These are phyloP conservation scores for Ophiognomonia clavigignenti-juglandacearum DNA, from an alignment of 2,329 filamentous ascomycete genomes.

Conservation along the genomic window DNA sequence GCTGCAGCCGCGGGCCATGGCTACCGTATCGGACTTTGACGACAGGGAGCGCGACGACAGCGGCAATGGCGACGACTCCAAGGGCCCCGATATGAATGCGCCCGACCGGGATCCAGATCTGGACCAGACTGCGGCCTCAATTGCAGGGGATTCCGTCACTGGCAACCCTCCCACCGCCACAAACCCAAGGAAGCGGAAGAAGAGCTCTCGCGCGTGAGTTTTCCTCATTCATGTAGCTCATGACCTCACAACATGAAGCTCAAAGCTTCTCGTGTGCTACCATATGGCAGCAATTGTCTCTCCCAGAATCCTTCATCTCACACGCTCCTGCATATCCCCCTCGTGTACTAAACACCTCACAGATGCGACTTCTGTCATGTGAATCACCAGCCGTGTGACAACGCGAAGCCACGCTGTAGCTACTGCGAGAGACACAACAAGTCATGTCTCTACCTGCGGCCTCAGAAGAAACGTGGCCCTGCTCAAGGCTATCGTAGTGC, in stretches of 20 bases:
- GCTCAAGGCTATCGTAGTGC: conserved; percentile 34
- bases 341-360: conserved; percentile 18
- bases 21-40: conserved; percentile 9
- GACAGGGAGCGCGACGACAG: not conserved
- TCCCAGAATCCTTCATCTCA: not conserved
- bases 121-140: conserved; percentile 10
- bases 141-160: conserved; percentile 8
- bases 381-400: conserved; percentile 44
- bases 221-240: not conserved
- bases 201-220: conserved; percentile 17
- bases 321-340: not conserved
- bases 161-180: conserved; percentile 7
- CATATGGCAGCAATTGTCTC: not conserved
- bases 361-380: conserved; percentile 44
- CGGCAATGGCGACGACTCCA: conserved; percentile 2
- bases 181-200: conserved; percentile 17
- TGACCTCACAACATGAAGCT: not conserved
- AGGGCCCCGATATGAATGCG: not conserved
- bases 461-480: conserved; percentile 33
- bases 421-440: conserved; percentile 37
- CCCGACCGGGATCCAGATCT: conserved; percentile 4
- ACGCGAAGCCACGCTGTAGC: conserved; percentile 39
- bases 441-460: conserved; percentile 31
- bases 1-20: not conserved
- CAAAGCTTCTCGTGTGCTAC: not conserved